Evolutionary conservation across 108 stramenopile species (phyloP), one percentile per base, ranked within the genome.

Genomic region (Pelagomonas calceolata): DNA sequence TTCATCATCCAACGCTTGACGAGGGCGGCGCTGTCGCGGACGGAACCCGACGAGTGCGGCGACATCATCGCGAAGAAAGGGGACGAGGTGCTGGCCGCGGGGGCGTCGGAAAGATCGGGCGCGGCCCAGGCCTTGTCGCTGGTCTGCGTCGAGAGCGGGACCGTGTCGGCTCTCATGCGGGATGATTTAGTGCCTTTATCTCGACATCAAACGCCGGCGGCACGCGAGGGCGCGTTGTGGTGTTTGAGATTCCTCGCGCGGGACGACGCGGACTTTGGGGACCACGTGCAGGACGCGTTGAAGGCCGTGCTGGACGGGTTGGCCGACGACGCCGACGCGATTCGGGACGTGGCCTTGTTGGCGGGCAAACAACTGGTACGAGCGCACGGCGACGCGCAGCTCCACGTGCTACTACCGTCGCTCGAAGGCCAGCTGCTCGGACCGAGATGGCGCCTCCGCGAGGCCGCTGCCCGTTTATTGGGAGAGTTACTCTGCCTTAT

Each of bases 171-270:
- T n/a, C n/a, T n/a, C n/a, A n/a, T n/a, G n/a, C n/a, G n/a, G n/a
- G 39, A 43, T 5, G 39, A 43, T 12, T 84, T 85, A 65, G 33
- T 68, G 30, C 75, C 70, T 4, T 30, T 75, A 26, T 46, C 85
- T 30, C 51, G 70, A 18, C 63, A 30, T 32, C 3, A 60, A 26
- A 26, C 51, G 51, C 21, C 51, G 7, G 51, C 51, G 51, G 51
- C 7, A 1, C 83, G 96, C 65, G 96, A 99, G 76, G 99, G 99
- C 31, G 91, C 96, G n/a, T 79, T 98, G 21, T 99, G 99, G 99
- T 16, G 21, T 3, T 17, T 60, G 7, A 17, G 51, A 3, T 26
- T 26, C 10, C 21, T 60, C 7, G 81, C 90, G 32, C 77, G 97
- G 70, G 71, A 43, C 33, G 89, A 86, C 14, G 91, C 93, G 72